phyloP scores from a whole-genome alignment of 2,329 filamentous ascomycete species.

The Coniochaeta sp. region DNA sequence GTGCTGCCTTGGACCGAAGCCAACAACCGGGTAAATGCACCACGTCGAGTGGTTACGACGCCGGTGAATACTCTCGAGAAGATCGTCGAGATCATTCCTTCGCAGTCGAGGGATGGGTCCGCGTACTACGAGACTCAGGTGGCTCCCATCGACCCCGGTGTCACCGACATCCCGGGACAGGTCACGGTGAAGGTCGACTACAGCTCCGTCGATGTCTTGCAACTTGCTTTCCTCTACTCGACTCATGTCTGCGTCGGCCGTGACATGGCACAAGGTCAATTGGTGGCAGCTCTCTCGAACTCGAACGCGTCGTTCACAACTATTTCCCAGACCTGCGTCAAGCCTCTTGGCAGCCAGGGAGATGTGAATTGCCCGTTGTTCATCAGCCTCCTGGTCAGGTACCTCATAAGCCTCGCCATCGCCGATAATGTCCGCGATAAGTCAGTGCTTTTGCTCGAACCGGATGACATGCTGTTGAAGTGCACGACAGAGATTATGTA shows the following conservation, averaged over 20 bases:
- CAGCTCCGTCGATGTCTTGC: conserved; percentile 25
- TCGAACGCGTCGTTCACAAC: conserved; percentile 26
- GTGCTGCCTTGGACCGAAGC: conserved; percentile 28
- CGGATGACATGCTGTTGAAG: conserved; percentile 20
- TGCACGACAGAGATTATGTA: conserved; percentile 16
- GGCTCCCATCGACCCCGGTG: neutral
- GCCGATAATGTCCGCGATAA: conserved; percentile 4
- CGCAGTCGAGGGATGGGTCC: conserved; percentile 7
- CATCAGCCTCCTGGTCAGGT: conserved; percentile 15
- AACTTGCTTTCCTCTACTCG: conserved; percentile 6
- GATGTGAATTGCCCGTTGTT: conserved; percentile 8
- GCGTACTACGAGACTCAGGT: conserved; percentile 13
- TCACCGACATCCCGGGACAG: conserved; percentile 1
- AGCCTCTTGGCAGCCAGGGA: conserved; percentile 5
- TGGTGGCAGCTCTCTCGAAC: conserved; percentile 20
- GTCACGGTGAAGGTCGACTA: conserved; percentile 24
- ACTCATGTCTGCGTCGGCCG: conserved; percentile 26
- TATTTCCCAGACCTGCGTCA: conserved; percentile 11
- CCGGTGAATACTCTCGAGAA: conserved; percentile 24
- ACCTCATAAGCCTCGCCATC: conserved; percentile 13
- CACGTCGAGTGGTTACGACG: conserved; percentile 24
- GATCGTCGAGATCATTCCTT: conserved; percentile 18
- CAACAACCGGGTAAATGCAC: conserved; percentile 30
- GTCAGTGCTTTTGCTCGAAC: conserved; percentile 24
- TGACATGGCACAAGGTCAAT: conserved; percentile 14